Conservation (phyloP, 1,284 basidiomycete species). For the Moesziomyces antarcticus region DNA sequence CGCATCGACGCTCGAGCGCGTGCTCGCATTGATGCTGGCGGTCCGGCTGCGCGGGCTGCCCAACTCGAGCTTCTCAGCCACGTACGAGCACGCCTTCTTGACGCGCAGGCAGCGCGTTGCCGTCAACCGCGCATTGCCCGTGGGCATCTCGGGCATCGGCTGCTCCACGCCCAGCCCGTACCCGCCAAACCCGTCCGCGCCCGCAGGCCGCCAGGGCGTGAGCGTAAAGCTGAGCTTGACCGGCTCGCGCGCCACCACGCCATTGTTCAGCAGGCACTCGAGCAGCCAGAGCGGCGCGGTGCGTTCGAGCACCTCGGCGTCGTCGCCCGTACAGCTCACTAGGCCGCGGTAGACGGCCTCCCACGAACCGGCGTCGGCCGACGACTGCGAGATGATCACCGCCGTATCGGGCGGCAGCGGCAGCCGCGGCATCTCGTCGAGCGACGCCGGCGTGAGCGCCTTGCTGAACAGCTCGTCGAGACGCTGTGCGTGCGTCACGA, state of each 20-base stretch:
- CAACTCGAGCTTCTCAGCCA: slow-evolving; percentile 86
- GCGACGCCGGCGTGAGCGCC: slow-evolving; percentile 77
- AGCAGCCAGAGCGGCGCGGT: slow-evolving; percentile 86
- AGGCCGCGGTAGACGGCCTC: slow-evolving; percentile 79
- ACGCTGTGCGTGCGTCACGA: slow-evolving; percentile 16
- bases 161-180: slow-evolving; percentile 17
- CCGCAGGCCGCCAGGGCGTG: slow-evolving; percentile 73
- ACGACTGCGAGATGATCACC: slow-evolving; percentile 85
- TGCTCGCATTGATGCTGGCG: slow-evolving; percentile 39
- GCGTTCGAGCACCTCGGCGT: slow-evolving; percentile 79
- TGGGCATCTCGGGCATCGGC: slow-evolving; percentile 61
- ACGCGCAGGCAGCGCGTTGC: slow-evolving; percentile 86
- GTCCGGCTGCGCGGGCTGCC: slow-evolving; percentile 27
- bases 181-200: slow-evolving; percentile 39
- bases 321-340: slow-evolving; percentile 74
- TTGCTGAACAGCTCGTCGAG: slow-evolving; percentile 77
- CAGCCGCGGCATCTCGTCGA: slow-evolving; percentile 79
- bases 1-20: slow-evolving; percentile 25
- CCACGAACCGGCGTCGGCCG: slow-evolving; percentile 77
- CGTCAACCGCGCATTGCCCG: slow-evolving; percentile 84
- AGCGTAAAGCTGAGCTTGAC: slow-evolving; percentile 78
- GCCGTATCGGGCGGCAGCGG: slow-evolving; percentile 75
- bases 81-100: slow-evolving; percentile 83
- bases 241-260: slow-evolving; percentile 38
- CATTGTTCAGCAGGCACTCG: slow-evolving; percentile 78